These are phyloP conservation scores for Paxillus rubicundulus DNA, from an alignment of 768 basidiomycete genomes.

Conservation along the genomic window DNA sequence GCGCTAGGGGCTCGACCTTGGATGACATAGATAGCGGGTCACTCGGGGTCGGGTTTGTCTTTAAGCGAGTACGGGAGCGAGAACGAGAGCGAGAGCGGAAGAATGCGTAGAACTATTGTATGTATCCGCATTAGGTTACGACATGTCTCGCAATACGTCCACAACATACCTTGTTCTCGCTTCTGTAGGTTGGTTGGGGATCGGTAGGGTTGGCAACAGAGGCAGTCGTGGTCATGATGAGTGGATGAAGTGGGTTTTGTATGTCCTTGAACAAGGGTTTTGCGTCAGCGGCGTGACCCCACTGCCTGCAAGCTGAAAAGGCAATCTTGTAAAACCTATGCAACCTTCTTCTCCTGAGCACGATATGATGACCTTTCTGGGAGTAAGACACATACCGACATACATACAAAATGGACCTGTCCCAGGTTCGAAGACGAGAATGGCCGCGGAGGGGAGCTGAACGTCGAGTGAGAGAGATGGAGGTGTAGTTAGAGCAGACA, in stretches of 20 bases:
- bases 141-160: neutral
- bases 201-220: slow-evolving; percentile 1
- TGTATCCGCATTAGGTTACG: neutral
- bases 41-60: neutral
- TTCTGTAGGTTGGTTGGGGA: slow-evolving; percentile 20
- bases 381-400: neutral
- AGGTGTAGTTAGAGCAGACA: slow-evolving; percentile 37
- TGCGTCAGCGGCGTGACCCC: slow-evolving; percentile 3
- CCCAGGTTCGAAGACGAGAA: neutral
- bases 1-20: slow-evolving; percentile 13
- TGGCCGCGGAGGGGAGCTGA: slow-evolving; percentile 6
- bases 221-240: slow-evolving; percentile 10
- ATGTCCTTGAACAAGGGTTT: neutral
- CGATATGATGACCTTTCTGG: neutral
- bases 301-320: neutral
- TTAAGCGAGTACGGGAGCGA: slow-evolving; percentile 32
- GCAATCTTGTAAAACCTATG: neutral
- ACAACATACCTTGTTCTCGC: slow-evolving; percentile 46
- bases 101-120: slow-evolving; percentile 57
- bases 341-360: slow-evolving; percentile 1
- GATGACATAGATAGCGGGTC: slow-evolving; percentile 12
- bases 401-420: neutral
- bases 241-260: slow-evolving; percentile 7
- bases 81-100: slow-evolving; percentile 59
- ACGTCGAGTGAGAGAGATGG: slow-evolving; percentile 36